A percentile compares a stretch with the other conserved stretches of the same genome.
Evolutionary conservation across 2,329 filamentous ascomycete species (phyloP).

Genomic region (Hypoxylon sp.): DNA sequence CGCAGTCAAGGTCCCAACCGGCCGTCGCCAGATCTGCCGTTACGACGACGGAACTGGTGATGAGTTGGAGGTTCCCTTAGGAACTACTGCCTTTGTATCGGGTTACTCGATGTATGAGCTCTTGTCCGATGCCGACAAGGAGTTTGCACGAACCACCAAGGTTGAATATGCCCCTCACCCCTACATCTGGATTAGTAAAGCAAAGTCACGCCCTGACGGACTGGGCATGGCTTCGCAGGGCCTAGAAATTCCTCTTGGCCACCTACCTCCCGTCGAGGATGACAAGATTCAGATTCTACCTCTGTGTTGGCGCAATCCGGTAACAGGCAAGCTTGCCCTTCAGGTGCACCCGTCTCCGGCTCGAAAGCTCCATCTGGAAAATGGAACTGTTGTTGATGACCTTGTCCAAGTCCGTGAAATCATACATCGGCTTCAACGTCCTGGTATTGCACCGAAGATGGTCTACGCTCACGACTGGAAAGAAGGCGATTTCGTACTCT

Average conservation of each 20-base stretch:
- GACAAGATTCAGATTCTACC: constrained; percentile 79
- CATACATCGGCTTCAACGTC: constrained; percentile 78
- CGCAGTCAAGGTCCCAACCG: constrained; percentile 79
- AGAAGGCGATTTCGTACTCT: constrained; percentile 81
- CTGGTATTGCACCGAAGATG: constrained; percentile 76
- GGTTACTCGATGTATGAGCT: constrained; percentile 79
- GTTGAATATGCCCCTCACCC: constrained; percentile 85
- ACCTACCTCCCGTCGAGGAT: constrained; percentile 76
- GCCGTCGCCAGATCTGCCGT: constrained; percentile 75
- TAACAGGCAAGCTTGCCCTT: constrained; percentile 77
- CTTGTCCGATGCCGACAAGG: constrained; percentile 75
- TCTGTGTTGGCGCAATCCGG: constrained; percentile 83
- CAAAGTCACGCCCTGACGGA: constrained; percentile 76
- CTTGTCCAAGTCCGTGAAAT: constrained; percentile 75
- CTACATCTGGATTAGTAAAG: constrained; percentile 84
- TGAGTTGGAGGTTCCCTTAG: constrained; percentile 76
- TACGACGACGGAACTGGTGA: constrained; percentile 82
- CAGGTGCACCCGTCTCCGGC: constrained; percentile 83
- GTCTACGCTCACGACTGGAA: constrained; percentile 85
- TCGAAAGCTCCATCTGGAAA: constrained; percentile 75
- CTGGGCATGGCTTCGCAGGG: constrained; percentile 79
- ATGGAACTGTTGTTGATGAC: constrained; percentile 79
- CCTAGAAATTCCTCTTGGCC: constrained; percentile 70
- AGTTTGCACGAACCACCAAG: constrained; percentile 75
- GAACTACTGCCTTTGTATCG: constrained; percentile 82